Evolutionary conservation across 495 filamentous ascomycete genomes (phyloP), one percentile per base, ranked within the genome.

Genomic region (Penicillium angulare): DNA sequence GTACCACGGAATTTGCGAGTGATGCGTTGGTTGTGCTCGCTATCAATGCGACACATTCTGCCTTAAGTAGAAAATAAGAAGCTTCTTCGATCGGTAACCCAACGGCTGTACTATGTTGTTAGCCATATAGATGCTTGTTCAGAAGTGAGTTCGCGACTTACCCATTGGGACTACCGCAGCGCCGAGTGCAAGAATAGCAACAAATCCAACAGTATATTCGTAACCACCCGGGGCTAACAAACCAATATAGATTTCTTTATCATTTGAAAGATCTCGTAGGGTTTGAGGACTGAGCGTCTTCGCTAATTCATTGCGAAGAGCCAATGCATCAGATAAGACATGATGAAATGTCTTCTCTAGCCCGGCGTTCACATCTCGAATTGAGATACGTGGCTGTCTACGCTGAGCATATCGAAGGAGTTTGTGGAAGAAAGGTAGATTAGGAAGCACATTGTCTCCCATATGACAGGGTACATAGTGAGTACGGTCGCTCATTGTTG

Each of bases 211-310:
- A 1, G 72, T 65, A 27, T 73, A 79, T 44, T 78, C 76, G 52
- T 78, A 79, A 0, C 75, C 72, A 1, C 76, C 75, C 0, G 73
- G 63, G 3, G 72, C 74, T 15, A 79, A 53, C 3, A 79, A 46
- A 2, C 68, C 72, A 49, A 79, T 67, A 48, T 71, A 77, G 7
- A 79, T 68, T 48, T 76, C 75, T 10, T 69, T 60, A 20, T 69
- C 54, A 6, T 55, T 52, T 3, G 58, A 50, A 1, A 79, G 52
- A 9, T 65, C 55, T 0, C 38, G 45, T 18, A 53, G 52, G 24
- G 47, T 50, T 31, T 53, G 26, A 24, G 29, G 5, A 16, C 43
- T 46, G 7, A 68, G 44, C 5, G 2, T 47, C 5, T 33, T 34
- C 18, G 47, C 45, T n/a, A 68, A 32, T 3, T 49, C 45, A 13